These are phyloP conservation scores for Penicillium sp. DNA, from an alignment of 2,329 filamentous ascomycete species.

Conservation along the genomic window DNA sequence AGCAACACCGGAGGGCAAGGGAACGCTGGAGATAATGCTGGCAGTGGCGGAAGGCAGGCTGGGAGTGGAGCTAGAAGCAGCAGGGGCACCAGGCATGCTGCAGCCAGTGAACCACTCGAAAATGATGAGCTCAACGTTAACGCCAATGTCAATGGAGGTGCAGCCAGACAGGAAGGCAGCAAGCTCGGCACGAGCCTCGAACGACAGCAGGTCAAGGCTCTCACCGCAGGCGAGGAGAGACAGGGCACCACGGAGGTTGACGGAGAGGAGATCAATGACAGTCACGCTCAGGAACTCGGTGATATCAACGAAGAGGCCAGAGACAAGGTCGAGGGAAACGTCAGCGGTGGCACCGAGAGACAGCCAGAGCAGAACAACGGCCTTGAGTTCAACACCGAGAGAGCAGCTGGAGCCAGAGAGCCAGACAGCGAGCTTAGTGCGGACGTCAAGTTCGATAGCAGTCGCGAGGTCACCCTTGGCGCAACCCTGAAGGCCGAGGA, in stretches of 20 bases:
- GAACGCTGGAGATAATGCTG: slow-evolving; percentile 5
- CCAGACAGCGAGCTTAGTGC: slow-evolving; percentile 34
- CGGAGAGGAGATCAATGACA: slow-evolving; percentile 28
- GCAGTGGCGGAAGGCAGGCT: slow-evolving; percentile 17
- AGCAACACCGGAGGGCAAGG: slow-evolving; percentile 4
- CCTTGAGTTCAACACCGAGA: slow-evolving; percentile 38
- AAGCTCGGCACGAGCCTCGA: slow-evolving; percentile 35
- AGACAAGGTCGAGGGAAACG: slow-evolving; percentile 27
- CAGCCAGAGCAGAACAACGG: slow-evolving; percentile 37
- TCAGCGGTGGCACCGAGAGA: slow-evolving; percentile 30
- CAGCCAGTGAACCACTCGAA: slow-evolving; percentile 40
- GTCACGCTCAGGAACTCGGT: slow-evolving; percentile 30
- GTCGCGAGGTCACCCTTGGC: slow-evolving; percentile 31
- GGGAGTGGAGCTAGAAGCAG: slow-evolving; percentile 17
- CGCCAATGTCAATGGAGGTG: slow-evolving; percentile 19
- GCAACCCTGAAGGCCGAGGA: slow-evolving; percentile 28
- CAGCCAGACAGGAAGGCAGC: slow-evolving; percentile 37
- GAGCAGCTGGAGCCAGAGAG: slow-evolving; percentile 31
- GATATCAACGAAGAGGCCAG: slow-evolving; percentile 29
- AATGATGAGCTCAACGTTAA: slow-evolving; percentile 51
- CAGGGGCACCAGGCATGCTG: slow-evolving; percentile 23
- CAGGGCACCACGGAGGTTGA: slow-evolving; percentile 33
- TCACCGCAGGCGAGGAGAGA: slow-evolving; percentile 32
- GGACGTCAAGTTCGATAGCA: slow-evolving; percentile 27
- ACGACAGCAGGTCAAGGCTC: slow-evolving; percentile 31